Percentiles rank a stretch among this genome's conserved stretches.
These are phyloP conservation scores for Aphanomyces stellatus DNA, from an alignment of 352 stramenopile genomes.

Conservation along the genomic window DNA sequence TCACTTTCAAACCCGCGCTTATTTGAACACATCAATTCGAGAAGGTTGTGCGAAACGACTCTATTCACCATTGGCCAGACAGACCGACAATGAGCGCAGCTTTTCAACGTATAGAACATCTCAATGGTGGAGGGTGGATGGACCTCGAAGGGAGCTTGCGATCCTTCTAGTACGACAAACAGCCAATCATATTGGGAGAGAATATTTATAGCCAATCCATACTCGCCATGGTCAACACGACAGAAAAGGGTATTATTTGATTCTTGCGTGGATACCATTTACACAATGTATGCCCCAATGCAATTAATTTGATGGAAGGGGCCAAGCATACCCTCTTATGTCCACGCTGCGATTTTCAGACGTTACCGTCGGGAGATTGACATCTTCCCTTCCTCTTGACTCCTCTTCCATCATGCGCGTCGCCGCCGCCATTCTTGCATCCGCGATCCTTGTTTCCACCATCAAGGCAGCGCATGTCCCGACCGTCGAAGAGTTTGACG, in stretches of 20 bases:
- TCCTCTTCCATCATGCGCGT: not conserved
- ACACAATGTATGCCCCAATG: not conserved
- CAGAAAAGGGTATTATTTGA: not conserved
- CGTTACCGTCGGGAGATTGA: not conserved
- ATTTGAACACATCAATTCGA: too few species aligned
- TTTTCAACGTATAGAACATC: too few species aligned
- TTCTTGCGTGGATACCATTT: not conserved
- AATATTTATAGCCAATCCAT: not conserved
- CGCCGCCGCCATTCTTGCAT: not conserved
- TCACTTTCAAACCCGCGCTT: too few species aligned
- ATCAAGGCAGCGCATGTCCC: not conserved
- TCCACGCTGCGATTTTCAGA: not conserved
- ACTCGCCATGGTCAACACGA: not conserved
- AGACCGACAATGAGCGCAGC: too few species aligned
- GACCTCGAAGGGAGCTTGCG: too few species aligned
- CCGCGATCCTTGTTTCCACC: not conserved
- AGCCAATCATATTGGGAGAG: too few species aligned
- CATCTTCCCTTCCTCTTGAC: not conserved
- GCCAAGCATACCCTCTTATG: not conserved
- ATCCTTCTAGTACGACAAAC: too few species aligned
- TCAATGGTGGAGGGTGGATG: too few species aligned
- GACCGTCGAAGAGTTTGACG: constrained; percentile 14
- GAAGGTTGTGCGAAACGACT: too few species aligned
- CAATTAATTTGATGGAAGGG: too few species aligned
- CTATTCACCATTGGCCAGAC: too few species aligned